Evolutionary conservation across 2,329 filamentous ascomycete species (phyloP), one percentile per base, ranked within the genome.

Genomic region (Exophiala spinifera): DNA sequence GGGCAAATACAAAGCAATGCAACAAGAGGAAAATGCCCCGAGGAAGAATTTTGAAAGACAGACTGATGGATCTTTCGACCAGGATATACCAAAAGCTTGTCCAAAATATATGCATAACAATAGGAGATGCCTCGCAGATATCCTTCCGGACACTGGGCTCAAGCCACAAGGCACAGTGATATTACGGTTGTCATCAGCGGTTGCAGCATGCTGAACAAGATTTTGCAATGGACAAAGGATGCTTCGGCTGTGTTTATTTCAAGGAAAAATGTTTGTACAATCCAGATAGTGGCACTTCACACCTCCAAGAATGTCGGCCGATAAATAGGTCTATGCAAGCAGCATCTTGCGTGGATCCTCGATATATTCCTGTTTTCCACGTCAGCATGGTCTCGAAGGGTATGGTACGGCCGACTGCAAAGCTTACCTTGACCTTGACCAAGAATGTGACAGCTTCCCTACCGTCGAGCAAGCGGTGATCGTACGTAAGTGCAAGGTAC

Each of bases 401-500:
- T 7, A 8, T 14, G 19, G 11, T 8, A 17, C 10, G n/a, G 6
- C 17, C 25, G 2, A n/a, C 13, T 20, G 13, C 23, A n/a, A 31
- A 10, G 28, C 53, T 49, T 46, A 61, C 59, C 84, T 97, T 97
- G 67, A 99, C 79, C 83, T 95, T 96, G 58, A 97, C 87, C 64
- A 97, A 79, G 81, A 97, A 97, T 59, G 92, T 94, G 37, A 96
- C 91, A 44, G 92, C 94, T 77, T 97, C 92, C 70, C 92, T 85
- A 47, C 94, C 94, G 72, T 97, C 94, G 20, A 99, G 80, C 46
- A 99, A 83, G 69, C 94, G 88, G 76, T 99, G 94, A 72, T 99
- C 94, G 70, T 99, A 99, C 13, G 94, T 99, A 56, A 99, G 81
- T 39, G 94, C 94, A 61, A 99, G 83, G 74, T 96, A 97, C 94